Base-by-base conservation (phyloP, 1,284 basidiomycete species). In the Hymenochaete sp. region DNA sequence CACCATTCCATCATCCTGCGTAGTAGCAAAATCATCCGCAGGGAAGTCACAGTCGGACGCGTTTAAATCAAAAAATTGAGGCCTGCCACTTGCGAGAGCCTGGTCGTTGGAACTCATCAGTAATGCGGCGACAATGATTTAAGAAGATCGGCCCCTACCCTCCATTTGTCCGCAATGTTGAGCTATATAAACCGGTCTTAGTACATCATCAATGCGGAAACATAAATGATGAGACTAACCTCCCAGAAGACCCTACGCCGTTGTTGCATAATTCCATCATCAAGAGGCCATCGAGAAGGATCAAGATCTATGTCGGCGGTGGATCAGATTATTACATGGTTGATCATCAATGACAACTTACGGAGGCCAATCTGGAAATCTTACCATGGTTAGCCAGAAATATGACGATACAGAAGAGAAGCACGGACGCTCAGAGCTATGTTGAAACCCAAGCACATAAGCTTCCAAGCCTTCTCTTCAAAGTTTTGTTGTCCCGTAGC, bases 161-260 rank as follows among this genome's bases (percentile, higher is more conserved):
- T 26, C 24, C 21, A 40, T 25, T 40, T 40, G 21, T 40, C 38
- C 6, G 14, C 16, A 27, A 27, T 27, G 38, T 40, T 54, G 50
- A 45, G 24, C 42, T 42, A n/a, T n/a, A n/a, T n/a, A n/a, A n/a
- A n/a, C n/a, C n/a, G n/a, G n/a, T 33, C 48, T 14, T 25, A 29
- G 29, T 14, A 8, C 18, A 21, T 3, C 13, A 28, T 40, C n/a
- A n/a, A n/a, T n/a, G 11, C n/a, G n/a, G n/a, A n/a, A n/a, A n/a
- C n/a, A n/a, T n/a, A n/a, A n/a, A n/a, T n/a, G n/a, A n/a, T n/a
- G n/a, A n/a, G 19, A 6, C 42, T 35, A 36, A 44, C 14, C 32
- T 59, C 57, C 58, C 58, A 59, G 44, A 57, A 58, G n/a, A 58
- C 49, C 21, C 47, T 49, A 16, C 58, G 45, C 14, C 58, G 49